A percentile compares a stretch with the other conserved stretches of the same genome.
Evolutionary conservation across 805 yeast species (phyloP).

Genomic region (Yamadazyma takamatsuzukensis): DNA sequence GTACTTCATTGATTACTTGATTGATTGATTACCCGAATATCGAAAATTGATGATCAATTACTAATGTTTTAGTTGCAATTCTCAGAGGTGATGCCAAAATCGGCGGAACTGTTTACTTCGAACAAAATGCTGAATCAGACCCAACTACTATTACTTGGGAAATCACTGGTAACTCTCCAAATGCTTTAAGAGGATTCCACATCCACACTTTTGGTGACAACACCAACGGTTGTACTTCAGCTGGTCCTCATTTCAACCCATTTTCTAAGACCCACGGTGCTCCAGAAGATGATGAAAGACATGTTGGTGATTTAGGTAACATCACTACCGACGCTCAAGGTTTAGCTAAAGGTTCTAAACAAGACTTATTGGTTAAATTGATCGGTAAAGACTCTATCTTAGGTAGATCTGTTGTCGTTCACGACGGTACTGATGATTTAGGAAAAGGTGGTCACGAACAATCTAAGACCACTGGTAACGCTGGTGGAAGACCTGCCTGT

Average conservation of each 20-base stretch:
- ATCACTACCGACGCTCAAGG: slow-evolving; percentile 82
- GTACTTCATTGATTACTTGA: background rate
- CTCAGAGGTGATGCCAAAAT: slow-evolving; percentile 93
- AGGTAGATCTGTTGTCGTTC: slow-evolving; percentile 95
- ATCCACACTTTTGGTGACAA: slow-evolving; percentile 97
- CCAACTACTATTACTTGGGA: slow-evolving; percentile 89
- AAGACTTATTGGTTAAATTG: slow-evolving; percentile 74
- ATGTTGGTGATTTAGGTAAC: slow-evolving; percentile 97
- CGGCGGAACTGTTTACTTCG: slow-evolving; percentile 81
- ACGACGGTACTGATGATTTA: slow-evolving; percentile 87
- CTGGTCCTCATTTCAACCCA: slow-evolving; percentile 97
- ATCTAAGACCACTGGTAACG: slow-evolving; percentile 93
- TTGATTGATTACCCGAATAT: background rate
- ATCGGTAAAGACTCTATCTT: slow-evolving; percentile 83
- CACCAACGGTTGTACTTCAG: slow-evolving; percentile 98
- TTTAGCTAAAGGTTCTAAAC: slow-evolving; percentile 84
- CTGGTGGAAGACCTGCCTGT: slow-evolving; percentile 98
- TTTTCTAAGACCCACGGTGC: slow-evolving; percentile 87
- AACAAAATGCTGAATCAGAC: slow-evolving; percentile 72
- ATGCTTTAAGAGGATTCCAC: slow-evolving; percentile 95
- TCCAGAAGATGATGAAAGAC: slow-evolving; percentile 76
- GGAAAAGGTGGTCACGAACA: slow-evolving; percentile 93
- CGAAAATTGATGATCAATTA: background rate
- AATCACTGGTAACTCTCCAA: slow-evolving; percentile 82
- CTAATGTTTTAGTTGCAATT: slow-evolving; percentile 67